phyloP scores from a whole-genome alignment of 306 rosid species.

The Quercus rubra region DNA sequence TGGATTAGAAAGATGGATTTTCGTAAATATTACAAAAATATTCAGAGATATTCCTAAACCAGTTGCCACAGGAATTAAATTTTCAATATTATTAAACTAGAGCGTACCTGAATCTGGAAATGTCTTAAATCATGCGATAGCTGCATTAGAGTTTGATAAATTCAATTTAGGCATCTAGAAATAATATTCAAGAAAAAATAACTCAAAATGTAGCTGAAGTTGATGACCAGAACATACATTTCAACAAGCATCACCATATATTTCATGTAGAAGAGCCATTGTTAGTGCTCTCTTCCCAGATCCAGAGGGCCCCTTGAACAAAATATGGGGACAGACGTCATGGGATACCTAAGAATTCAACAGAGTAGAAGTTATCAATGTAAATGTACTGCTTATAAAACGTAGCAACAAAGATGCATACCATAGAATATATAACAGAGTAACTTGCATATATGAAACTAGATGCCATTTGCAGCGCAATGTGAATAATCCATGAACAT shows the following conservation, averaged over 20 bases:
- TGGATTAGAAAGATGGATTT: neutral
- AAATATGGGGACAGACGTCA: constrained; percentile 58
- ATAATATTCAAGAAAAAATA: neutral
- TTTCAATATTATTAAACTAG: neutral
- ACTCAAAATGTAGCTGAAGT: neutral
- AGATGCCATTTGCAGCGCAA: constrained; percentile 15
- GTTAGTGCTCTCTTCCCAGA: constrained; percentile 69
- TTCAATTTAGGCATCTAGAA: constrained; percentile 16
- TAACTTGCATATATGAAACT: neutral
- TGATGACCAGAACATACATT: constrained; percentile 48
- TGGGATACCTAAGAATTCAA: constrained; percentile 48
- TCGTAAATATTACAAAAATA: neutral
- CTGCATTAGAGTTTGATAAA: constrained; percentile 48
- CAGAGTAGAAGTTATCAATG: neutral
- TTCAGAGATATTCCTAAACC: neutral
- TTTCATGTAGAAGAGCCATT: constrained; percentile 70
- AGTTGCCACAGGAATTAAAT: neutral
- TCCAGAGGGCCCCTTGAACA: constrained; percentile 70
- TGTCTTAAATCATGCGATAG: constrained; percentile 63
- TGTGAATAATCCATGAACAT: neutral
- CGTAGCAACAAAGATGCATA: neutral
- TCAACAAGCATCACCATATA: constrained; percentile 64
- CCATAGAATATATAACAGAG: neutral
- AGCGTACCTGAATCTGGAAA: constrained; percentile 68
- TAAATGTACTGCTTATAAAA: neutral